Evolutionary conservation across 805 yeast species (phyloP).

Genomic region (Sungouiozyma ichnusensis): DNA sequence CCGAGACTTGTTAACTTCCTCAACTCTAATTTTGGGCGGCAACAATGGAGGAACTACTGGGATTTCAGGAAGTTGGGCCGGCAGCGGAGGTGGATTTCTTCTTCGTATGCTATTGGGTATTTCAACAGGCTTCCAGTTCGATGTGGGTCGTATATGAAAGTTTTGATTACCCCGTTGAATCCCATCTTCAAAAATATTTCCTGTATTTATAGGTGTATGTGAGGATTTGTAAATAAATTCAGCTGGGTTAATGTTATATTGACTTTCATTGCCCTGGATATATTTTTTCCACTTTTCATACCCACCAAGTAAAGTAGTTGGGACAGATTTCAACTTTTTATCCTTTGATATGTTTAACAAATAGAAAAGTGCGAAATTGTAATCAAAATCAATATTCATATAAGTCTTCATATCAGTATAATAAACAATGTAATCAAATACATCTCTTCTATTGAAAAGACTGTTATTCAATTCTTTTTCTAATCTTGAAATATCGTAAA

Average conservation of each 20-base stretch:
- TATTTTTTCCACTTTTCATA: conserved; percentile 34
- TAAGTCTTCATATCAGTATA: conserved; percentile 32
- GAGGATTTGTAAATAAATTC: conserved; percentile 9
- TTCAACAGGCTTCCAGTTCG: conserved; percentile 18
- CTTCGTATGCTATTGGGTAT: conserved; percentile 19
- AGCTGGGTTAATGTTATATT: conserved; percentile 17
- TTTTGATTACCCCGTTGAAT: not conserved
- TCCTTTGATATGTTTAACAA: conserved; percentile 18
- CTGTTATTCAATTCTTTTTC: conserved; percentile 19
- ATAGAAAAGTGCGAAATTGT: conserved; percentile 24
- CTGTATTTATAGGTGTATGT: not conserved
- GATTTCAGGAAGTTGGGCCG: conserved; percentile 18
- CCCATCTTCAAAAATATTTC: not conserved
- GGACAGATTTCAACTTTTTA: conserved; percentile 12
- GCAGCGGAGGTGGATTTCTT: conserved; percentile 24
- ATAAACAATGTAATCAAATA: conserved; percentile 30
- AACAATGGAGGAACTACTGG: conserved; percentile 3
- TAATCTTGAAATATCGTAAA: conserved; percentile 25
- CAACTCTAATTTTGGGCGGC: conserved; percentile 4
- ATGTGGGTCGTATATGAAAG: conserved; percentile 7
- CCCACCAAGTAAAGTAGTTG: conserved; percentile 34
- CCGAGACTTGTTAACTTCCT: not conserved
- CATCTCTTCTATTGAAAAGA: conserved; percentile 23
- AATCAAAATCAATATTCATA: conserved; percentile 25
- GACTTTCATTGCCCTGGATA: conserved; percentile 22